Base-by-base conservation (phyloP, 2,329 filamentous ascomycete genomes). In the Talaromyces atroroseus region DNA sequence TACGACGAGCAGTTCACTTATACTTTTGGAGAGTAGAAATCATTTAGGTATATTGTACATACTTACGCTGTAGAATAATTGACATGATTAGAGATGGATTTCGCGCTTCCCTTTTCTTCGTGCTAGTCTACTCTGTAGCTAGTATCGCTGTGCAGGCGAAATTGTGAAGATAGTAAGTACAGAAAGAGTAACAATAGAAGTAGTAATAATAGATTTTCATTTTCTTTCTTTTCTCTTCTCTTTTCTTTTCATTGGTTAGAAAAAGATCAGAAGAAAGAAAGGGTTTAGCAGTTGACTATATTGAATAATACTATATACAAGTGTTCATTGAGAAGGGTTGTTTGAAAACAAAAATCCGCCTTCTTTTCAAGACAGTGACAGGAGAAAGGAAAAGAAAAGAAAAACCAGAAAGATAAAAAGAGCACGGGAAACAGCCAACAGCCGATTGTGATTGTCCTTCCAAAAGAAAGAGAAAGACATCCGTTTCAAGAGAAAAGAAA, bases 281-380 rank as follows among this genome's bases (percentile, higher is more conserved):
- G 40, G 40, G 14, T 8, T 12, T 14, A 44, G 10, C 21, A 10
- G 2, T 44, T 23, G 23, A 11, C n/a, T 48, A 21, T 46, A 52
- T 51, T 12, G 48, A 52, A 47, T 46, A 20, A 34, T 51, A 45
- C 54, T 56, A 52, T 46, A 38, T 50, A 56, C 47, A 52, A 46
- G 46, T 16, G 16, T 48, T 29, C 20, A 5, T 11, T 18, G 16
- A 26, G 46, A 48, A 48, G 16, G 14, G 14, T 8, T 8, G 4
- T 7, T 16, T 32, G 1, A 4, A 24, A 11, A 4, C 16, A 32
- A 29, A n/a, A 2, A 23, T 24, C 14, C 6, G 20, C 36, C 18
- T 47, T 38, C 21, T 10, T 23, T 18, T 34, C 14, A 53, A 53
- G 34, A 14, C 12, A 45, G 26, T 23, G 32, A 54, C 18, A 57